A percentile compares a stretch with the other conserved stretches of the same genome.
Evolutionary conservation across 768 basidiomycete species (phyloP).

Genomic region (Auricularia auricula-judae): DNA sequence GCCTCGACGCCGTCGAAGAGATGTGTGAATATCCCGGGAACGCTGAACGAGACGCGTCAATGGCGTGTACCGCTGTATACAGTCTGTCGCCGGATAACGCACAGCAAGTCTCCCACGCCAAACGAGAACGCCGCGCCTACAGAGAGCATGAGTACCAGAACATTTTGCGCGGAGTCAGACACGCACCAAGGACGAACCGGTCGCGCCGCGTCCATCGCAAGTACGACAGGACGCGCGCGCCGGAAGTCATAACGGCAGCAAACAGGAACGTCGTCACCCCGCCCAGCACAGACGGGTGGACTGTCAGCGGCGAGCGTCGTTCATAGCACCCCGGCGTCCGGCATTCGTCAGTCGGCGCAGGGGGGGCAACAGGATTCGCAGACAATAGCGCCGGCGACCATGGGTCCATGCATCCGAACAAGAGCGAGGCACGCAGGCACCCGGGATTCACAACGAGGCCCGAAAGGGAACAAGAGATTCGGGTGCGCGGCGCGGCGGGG

Average conservation of each 20-base stretch:
- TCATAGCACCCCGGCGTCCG: too few relatives aligned
- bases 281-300: constrained; percentile 73
- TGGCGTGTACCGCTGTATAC: too few relatives aligned
- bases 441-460: too few relatives aligned
- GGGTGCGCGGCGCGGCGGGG: too few relatives aligned
- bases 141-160: neutral
- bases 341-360: too few relatives aligned
- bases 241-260: constrained; percentile 60
- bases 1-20: constrained; percentile 57
- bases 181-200: constrained; percentile 47
- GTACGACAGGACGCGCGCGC: constrained; percentile 57
- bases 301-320: constrained; percentile 13
- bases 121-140: constrained; percentile 50
- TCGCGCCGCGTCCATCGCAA: constrained; percentile 50
- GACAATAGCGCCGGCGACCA: too few relatives aligned
- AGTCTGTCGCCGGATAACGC: neutral
- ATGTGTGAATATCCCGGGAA: constrained; percentile 52
- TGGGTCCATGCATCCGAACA: too few relatives aligned
- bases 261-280: constrained; percentile 86
- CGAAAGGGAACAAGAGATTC: too few relatives aligned
- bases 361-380: too few relatives aligned
- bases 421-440: too few relatives aligned
- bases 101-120: constrained; percentile 59
- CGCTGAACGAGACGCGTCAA: constrained; percentile 8
- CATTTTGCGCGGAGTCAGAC: too few relatives aligned